Evolutionary conservation across 2,329 filamentous ascomycete genomes (phyloP).

Genomic region (Dichotomopilus funicola): DNA sequence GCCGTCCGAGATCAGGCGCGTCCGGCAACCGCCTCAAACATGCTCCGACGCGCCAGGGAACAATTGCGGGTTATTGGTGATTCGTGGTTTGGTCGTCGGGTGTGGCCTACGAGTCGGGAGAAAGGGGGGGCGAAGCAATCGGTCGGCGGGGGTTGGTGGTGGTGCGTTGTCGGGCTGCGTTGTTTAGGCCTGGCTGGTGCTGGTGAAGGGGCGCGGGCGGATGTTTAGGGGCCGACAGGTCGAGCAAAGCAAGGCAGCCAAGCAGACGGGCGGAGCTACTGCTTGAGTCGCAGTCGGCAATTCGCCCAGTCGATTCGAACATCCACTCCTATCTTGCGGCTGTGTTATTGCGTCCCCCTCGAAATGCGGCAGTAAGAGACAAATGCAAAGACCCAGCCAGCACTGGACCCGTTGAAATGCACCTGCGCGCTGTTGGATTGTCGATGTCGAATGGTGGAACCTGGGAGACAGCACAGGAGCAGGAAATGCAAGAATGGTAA

Average conservation of each 20-base stretch:
- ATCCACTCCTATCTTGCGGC: not conserved
- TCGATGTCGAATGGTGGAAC: no score
- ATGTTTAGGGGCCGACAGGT: not conserved
- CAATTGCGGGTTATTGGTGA: not conserved
- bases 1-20: slow-evolving; percentile 13
- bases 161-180: slow-evolving; percentile 7
- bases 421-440: no score
- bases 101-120: not conserved
- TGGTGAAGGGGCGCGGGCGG: not conserved
- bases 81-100: not conserved
- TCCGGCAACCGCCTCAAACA: slow-evolving; percentile 11
- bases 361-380: not conserved
- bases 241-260: no score
- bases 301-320: not conserved
- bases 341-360: not conserved
- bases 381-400: not conserved
- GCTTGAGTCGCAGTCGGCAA: not conserved
- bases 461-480: not conserved
- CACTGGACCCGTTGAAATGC: not conserved
- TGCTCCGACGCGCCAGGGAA: slow-evolving; percentile 10
- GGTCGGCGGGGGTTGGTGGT: not conserved
- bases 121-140: not conserved
- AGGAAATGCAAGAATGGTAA: not conserved
- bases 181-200: slow-evolving; percentile 3
- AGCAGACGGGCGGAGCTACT: not conserved